Percentiles rank a stretch among this genome's conserved stretches.
Conservation (phyloP, 768 basidiomycete genomes). For the Dendrothele bispora region DNA sequence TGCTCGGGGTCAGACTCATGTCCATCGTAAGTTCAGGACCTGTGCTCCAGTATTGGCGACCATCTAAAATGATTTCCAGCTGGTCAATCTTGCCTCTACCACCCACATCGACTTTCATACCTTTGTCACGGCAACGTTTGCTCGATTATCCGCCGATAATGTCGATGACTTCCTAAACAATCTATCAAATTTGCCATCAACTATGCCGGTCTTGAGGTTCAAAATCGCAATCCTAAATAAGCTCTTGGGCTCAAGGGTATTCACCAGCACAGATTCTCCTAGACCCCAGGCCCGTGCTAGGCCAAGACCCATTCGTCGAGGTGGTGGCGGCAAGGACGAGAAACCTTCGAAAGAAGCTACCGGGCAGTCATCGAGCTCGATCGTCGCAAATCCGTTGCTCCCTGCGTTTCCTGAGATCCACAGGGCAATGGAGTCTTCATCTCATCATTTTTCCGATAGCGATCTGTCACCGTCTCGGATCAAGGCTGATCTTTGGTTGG, state of each 20-base stretch:
- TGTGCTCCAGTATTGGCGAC: background rate
- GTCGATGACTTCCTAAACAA: constrained; percentile 24
- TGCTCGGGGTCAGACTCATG: constrained; percentile 14
- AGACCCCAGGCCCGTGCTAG: constrained; percentile 25
- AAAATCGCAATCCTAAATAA: constrained; percentile 41
- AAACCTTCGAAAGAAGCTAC: constrained; percentile 5
- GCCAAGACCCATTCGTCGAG: constrained; percentile 2
- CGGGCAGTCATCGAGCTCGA: constrained; percentile 22
- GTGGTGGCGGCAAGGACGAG: background rate
- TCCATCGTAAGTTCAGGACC: constrained; percentile 24
- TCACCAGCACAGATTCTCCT: constrained; percentile 20
- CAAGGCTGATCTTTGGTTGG: constrained; percentile 32
- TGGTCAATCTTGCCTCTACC: constrained; percentile 40
- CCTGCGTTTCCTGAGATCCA: constrained; percentile 26
- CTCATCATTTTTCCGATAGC: constrained; percentile 9
- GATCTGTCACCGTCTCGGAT: constrained; percentile 18
- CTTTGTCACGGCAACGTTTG: constrained; percentile 35
- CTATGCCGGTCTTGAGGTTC: constrained; percentile 34
- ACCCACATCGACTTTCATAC: constrained; percentile 34
- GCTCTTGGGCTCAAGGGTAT: constrained; percentile 27
- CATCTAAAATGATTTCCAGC: constrained; percentile 21
- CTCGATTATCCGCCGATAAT: constrained; percentile 27
- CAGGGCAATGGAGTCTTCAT: constrained; percentile 17
- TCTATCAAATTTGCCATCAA: constrained; percentile 32
- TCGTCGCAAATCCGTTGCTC: constrained; percentile 24